Conservation (phyloP, 192 early-diverging fungal genomes). For the Powellomyces hirtus region DNA sequence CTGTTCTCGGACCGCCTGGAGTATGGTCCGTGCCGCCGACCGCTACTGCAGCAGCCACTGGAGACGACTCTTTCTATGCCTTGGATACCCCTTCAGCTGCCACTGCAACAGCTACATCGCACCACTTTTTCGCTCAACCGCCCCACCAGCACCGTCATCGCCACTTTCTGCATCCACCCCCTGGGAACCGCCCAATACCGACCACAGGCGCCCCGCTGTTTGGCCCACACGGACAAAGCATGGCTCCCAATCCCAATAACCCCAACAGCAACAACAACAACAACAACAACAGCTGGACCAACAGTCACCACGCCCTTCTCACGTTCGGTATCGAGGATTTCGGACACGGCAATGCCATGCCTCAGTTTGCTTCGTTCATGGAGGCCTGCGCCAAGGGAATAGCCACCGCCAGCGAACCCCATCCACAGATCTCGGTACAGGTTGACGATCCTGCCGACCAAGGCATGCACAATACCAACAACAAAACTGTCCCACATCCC, state of each 20-base stretch:
- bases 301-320: constrained; percentile 7
- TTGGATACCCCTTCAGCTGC: too few relatives aligned
- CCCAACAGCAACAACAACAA: neutral
- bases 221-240: neutral
- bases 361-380: neutral
- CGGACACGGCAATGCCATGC: constrained; percentile 11
- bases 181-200: neutral
- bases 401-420: neutral
- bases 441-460: neutral
- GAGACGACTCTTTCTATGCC: too few relatives aligned
- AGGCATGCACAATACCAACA: neutral
- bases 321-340: constrained; percentile 28
- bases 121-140: too few relatives aligned
- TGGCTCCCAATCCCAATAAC: neutral
- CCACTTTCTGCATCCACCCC: neutral
- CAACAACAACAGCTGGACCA: neutral
- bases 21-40: too few relatives aligned
- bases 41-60: too few relatives aligned
- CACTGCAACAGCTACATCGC: too few relatives aligned
- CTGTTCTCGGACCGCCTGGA: too few relatives aligned
- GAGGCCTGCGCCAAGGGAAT: neutral
- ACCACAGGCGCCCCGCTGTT: neutral
- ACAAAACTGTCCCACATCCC: neutral
- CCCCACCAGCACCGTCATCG: too few relatives aligned
- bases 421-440: neutral